phyloP scores from a whole-genome alignment of 345 rosid genomes.

The Citrus reticulata region DNA sequence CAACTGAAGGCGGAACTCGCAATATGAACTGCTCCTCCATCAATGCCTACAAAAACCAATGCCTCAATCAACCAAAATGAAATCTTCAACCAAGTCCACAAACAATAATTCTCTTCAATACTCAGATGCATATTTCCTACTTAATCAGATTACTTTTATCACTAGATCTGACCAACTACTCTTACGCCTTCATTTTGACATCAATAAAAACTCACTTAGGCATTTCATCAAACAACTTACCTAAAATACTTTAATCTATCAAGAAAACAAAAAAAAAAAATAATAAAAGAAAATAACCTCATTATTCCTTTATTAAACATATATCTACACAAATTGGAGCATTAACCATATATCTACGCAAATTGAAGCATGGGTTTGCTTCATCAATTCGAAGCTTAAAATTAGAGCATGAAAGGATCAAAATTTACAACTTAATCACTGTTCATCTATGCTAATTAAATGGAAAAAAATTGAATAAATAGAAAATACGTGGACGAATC shows the following conservation, averaged over 20 bases:
- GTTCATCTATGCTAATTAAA: neutral
- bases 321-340: neutral
- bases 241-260: neutral
- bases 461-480: neutral
- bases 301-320: neutral
- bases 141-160: neutral
- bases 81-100: neutral
- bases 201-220: neutral
- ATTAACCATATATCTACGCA: neutral
- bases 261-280: neutral
- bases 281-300: neutral
- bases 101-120: neutral
- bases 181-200: neutral
- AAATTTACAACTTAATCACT: neutral
- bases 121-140: neutral
- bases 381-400: neutral
- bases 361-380: neutral
- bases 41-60: conserved; percentile 20
- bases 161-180: neutral
- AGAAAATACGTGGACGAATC: neutral
- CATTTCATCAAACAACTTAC: neutral
- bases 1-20: conserved; percentile 88
- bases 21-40: conserved; percentile 97
- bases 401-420: neutral
- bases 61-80: neutral